A percentile compares a stretch with the other conserved stretches of the same genome.
Conservation (phyloP, 2,329 filamentous ascomycete species). For the Colletotrichum musae region DNA sequence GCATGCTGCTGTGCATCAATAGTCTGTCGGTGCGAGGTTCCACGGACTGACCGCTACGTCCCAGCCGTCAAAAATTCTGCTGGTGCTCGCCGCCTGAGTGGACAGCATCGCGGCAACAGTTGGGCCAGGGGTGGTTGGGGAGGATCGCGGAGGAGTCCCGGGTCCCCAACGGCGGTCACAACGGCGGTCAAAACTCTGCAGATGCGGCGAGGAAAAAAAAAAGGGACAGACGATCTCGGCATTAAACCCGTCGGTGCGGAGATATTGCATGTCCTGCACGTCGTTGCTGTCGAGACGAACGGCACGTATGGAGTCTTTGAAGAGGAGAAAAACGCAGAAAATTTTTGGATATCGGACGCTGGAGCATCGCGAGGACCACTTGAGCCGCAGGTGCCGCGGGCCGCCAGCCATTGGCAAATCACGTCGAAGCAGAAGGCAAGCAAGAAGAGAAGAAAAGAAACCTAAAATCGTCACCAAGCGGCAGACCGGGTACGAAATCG, state of each 20-base stretch:
- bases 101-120: constrained; percentile 24
- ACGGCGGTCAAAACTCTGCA: constrained; percentile 38
- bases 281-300: constrained; percentile 37
- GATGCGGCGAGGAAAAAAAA: constrained; percentile 6
- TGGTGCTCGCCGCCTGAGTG: constrained; percentile 23
- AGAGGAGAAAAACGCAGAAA: constrained; percentile 29
- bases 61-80: constrained; percentile 6
- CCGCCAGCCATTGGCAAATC: constrained; percentile 37
- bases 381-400: constrained; percentile 38
- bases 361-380: constrained; percentile 11
- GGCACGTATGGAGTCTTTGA: background rate
- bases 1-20: constrained; percentile 19
- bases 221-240: constrained; percentile 6
- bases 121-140: constrained; percentile 35
- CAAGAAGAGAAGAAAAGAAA: background rate
- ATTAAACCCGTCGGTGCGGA: constrained; percentile 9
- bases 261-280: constrained; percentile 15
- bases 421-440: constrained; percentile 30
- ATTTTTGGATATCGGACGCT: constrained; percentile 30
- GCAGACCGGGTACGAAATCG: constrained; percentile 34
- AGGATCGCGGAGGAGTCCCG: constrained; percentile 20
- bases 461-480: constrained; percentile 32
- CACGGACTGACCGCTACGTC: constrained; percentile 33
- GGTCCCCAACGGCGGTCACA: constrained; percentile 30
- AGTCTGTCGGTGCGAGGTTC: constrained; percentile 14